Evolutionary conservation across 2,329 filamentous ascomycete genomes (phyloP).

Genomic region (Microsporum ferrugineum): DNA sequence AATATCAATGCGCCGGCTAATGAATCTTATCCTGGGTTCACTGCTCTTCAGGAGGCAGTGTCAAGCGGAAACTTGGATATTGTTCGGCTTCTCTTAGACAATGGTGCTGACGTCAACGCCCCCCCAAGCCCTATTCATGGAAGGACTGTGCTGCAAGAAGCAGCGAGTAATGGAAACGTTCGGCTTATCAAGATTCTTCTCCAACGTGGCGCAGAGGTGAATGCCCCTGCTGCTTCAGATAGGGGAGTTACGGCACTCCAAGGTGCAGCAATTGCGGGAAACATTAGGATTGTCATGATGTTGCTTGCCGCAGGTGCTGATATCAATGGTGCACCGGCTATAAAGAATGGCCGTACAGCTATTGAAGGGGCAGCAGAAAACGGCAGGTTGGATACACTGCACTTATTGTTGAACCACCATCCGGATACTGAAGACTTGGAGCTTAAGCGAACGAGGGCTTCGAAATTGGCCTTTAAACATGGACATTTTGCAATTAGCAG

Average conservation of each 20-base stretch:
- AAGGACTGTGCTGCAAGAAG: constrained; percentile 2
- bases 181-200: neutral
- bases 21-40: neutral
- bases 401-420: constrained; percentile 18
- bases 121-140: neutral
- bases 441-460: too few relatives aligned
- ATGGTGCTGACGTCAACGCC: constrained; percentile 7
- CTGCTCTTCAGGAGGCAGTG: constrained; percentile 15
- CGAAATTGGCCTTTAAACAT: too few relatives aligned
- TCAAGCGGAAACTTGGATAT: constrained; percentile 12
- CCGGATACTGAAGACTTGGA: neutral
- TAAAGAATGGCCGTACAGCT: neutral
- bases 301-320: constrained; percentile 7
- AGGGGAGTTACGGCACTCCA: constrained; percentile 7
- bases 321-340: neutral
- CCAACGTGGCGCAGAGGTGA: constrained; percentile 7
- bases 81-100: constrained; percentile 7
- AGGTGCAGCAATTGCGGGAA: neutral
- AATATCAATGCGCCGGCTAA: constrained; percentile 22
- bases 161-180: neutral
- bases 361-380: constrained; percentile 8
- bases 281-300: neutral
- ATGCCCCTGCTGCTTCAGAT: neutral
- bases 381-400: constrained; percentile 22
- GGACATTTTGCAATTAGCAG: too few relatives aligned